Evolutionary conservation across 108 stramenopile species (phyloP).

Genomic region (Fragilaria radians): DNA sequence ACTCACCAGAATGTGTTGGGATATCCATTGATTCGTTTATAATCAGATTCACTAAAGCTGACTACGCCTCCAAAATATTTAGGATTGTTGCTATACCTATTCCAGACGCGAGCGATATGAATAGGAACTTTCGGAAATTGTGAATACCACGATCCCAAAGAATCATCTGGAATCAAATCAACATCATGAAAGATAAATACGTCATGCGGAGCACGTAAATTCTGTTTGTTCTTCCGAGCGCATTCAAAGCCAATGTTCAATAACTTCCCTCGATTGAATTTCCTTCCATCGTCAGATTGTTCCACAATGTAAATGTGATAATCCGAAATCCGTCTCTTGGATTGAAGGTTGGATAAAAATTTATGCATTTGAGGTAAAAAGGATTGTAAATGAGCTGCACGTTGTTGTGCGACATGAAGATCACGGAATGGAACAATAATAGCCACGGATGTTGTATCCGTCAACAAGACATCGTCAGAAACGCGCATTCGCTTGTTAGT

Average conservation of each 20-base stretch:
- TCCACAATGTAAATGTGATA: constrained; percentile 96
- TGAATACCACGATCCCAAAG: constrained; percentile 77
- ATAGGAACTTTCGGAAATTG: constrained; percentile 74
- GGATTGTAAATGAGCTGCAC: constrained; percentile 73
- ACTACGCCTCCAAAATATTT: constrained; percentile 98
- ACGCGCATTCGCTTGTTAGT: not conserved
- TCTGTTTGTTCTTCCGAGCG: constrained; percentile 52
- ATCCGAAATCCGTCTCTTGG: constrained; percentile 34
- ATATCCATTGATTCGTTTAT: constrained; percentile 93
- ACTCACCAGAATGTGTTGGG: constrained; percentile 59
- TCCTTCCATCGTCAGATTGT: constrained; percentile 90
- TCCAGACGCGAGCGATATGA: constrained; percentile 97
- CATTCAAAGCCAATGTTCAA: constrained; percentile 97
- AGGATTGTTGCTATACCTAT: constrained; percentile 93
- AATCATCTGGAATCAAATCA: constrained; percentile 84
- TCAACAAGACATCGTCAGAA: constrained; percentile 26
- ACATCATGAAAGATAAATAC: constrained; percentile 98
- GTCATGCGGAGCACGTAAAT: constrained; percentile 34
- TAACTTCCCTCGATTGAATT: constrained; percentile 99
- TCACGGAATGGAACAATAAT: constrained; percentile 97
- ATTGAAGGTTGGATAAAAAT: constrained; percentile 50
- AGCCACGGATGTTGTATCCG: constrained; percentile 64
- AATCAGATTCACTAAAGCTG: constrained; percentile 72
- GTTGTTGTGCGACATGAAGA: constrained; percentile 83
- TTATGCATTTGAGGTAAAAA: constrained; percentile 92